Percentiles rank a stretch among this genome's conserved stretches.
These are phyloP conservation scores for Coemansia sp. DNA, from an alignment of 192 early-diverging fungal species.

Conservation along the genomic window DNA sequence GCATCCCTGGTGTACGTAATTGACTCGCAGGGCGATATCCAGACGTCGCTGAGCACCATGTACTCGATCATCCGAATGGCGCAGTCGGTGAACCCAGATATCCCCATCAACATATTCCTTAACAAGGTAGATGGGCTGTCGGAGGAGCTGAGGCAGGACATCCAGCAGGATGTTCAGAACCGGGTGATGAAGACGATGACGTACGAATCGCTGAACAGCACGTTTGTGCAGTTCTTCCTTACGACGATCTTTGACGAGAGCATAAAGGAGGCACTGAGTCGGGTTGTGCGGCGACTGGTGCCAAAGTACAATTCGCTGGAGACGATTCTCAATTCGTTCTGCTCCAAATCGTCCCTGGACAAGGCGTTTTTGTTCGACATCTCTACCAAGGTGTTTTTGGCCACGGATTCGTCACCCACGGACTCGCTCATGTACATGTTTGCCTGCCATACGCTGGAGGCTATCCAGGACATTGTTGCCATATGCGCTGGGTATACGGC, in stretches of 20 bases:
- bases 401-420: constrained; percentile 91
- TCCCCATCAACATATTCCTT: constrained; percentile 92
- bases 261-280: constrained; percentile 92
- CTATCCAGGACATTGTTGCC: constrained; percentile 75
- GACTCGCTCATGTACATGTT: constrained; percentile 87
- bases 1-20: constrained; percentile 90
- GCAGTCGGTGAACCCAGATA: constrained; percentile 74
- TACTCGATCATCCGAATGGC: constrained; percentile 71
- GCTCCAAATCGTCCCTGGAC: constrained; percentile 92
- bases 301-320: constrained; percentile 79
- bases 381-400: constrained; percentile 87
- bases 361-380: constrained; percentile 95
- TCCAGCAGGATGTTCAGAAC: constrained; percentile 91
- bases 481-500: constrained; percentile 57
- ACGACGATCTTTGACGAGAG: constrained; percentile 94
- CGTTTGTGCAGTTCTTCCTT: constrained; percentile 79
- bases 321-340: constrained; percentile 89
- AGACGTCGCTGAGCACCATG: constrained; percentile 71
- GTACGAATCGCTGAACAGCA: constrained; percentile 72
- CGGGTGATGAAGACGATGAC: constrained; percentile 82
- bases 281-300: constrained; percentile 90
- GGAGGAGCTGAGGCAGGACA: constrained; percentile 96
- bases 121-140: constrained; percentile 96
- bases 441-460: constrained; percentile 93
- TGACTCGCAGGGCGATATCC: constrained; percentile 93